Evolutionary conservation across 164 flowering plant species (phyloP), one percentile per base, ranked within the genome.

Genomic region (Macadamia integrifolia): DNA sequence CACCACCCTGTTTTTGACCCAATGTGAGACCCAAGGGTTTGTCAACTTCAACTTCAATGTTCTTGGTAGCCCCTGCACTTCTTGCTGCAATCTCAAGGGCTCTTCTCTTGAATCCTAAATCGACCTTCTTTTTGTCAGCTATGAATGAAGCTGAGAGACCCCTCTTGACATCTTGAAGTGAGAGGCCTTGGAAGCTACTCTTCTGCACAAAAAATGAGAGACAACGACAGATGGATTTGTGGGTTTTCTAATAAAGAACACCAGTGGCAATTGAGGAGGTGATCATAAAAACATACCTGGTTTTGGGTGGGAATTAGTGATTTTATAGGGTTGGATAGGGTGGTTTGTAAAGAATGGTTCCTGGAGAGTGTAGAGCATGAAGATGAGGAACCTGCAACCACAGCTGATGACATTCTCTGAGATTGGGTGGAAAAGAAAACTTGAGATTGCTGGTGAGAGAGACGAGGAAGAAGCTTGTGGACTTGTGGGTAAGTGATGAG

Each of bases 21-120:
- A 93, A 70, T 42, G 95, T 88, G 58, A 93, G 86, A 18, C 97
- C 98, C 31, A 93, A 71, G 11, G 98, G 98, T 84, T 93, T 93
- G 72, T 93, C 98, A 67, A 93, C 96, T 72, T 93, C 98, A 67
- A 82, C 98, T 80, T 93, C 98, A 66, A 93, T 93, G 65, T 71
- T 84, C 86, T 91, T 93, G 1, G 97, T 73, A 67, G 97, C 86
- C 3, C 87, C 90, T 42, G 96, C 85, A 18, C 90, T 82, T 74
- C 77, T 88, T n/a, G 96, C 96, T 13, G 61, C 79, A 68, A 93
- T 74, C 73, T 82, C 80, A 65, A 88, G 74, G 9, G 80, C 74
- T 56, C 72, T 76, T 66, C 71, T 75, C 50, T 4, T 58, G 57
- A 35, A n/a, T 17, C 31, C 44, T 35, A 69, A 65, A 66, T 63